Conservation (phyloP, 2,329 filamentous ascomycete species). For the Penicillium sumatraense region DNA sequence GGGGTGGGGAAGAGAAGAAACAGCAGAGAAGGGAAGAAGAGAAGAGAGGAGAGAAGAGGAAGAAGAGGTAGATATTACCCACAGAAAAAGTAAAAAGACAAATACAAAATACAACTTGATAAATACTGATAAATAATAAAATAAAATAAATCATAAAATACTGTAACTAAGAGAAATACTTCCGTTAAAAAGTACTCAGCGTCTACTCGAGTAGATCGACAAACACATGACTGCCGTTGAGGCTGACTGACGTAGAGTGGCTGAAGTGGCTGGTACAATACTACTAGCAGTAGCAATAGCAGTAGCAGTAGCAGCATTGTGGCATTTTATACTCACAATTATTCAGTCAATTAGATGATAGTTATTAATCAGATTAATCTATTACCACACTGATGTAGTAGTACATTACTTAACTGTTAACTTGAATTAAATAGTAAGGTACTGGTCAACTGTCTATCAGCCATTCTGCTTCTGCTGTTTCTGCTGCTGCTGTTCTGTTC, state of each 20-base stretch:
- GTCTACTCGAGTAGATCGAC: conserved; percentile 16
- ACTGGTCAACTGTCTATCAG: too few relatives aligned
- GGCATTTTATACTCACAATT: too few relatives aligned
- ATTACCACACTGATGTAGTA: too few relatives aligned
- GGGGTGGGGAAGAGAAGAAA: background rate
- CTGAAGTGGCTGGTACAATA: background rate
- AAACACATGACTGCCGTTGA: conserved; percentile 25
- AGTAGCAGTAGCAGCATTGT: too few relatives aligned
- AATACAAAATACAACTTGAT: conserved; percentile 9
- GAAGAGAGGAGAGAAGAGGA: background rate
- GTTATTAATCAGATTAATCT: too few relatives aligned
- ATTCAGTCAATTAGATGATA: background rate
- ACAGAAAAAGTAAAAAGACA: conserved; percentile 4
- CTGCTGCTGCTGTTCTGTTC: background rate
- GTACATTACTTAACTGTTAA: too few relatives aligned
- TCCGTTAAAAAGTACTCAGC: background rate
- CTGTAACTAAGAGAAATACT: background rate
- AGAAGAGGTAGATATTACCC: background rate
- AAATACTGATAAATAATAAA: too few relatives aligned
- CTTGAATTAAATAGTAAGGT: too few relatives aligned
- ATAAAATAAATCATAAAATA: conserved; percentile 1
- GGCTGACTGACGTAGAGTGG: background rate
- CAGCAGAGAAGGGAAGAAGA: conserved; percentile 10
- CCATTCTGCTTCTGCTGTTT: background rate
- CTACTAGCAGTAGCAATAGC: too few relatives aligned